Conservation (phyloP, 768 basidiomycete genomes). For the Leccinum incarnatum region DNA sequence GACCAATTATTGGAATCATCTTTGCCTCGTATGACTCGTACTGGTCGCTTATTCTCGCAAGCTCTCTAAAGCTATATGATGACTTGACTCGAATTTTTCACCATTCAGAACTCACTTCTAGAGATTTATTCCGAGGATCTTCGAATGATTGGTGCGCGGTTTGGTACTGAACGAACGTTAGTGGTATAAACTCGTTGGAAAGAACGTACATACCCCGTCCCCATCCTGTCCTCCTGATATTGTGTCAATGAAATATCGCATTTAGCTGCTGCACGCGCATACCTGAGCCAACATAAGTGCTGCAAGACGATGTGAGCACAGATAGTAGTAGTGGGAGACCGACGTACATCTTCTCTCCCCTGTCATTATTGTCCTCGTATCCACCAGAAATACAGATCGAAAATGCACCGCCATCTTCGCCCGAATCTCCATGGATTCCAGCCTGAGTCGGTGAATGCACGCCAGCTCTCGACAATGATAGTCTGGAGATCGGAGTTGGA, state of each 20-base stretch:
- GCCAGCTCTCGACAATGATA: conserved; percentile 23
- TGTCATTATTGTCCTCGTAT: conserved; percentile 42
- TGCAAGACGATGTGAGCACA: conserved; percentile 13
- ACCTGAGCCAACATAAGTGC: conserved; percentile 36
- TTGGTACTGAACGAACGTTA: conserved; percentile 21
- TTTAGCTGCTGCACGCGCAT: neutral
- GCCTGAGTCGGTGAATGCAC: conserved; percentile 34
- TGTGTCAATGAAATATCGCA: neutral
- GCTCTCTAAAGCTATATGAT: conserved; percentile 28
- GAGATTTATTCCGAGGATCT: conserved; percentile 16
- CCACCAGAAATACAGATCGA: conserved; percentile 43
- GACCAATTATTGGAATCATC: conserved; percentile 16
- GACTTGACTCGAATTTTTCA: neutral
- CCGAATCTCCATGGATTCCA: conserved; percentile 39
- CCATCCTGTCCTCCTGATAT: conserved; percentile 25
- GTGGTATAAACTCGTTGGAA: neutral
- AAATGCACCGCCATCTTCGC: conserved; percentile 30
- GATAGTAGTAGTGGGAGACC: neutral
- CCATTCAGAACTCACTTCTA: conserved; percentile 12
- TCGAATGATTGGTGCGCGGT: conserved; percentile 24
- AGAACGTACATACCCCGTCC: conserved; percentile 11
- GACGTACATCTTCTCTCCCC: conserved; percentile 37
- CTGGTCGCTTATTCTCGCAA: conserved; percentile 26
- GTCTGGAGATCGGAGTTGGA: neutral
- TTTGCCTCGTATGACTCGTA: conserved; percentile 39